A percentile compares a stretch with the other conserved stretches of the same genome.
Conservation (phyloP, 495 filamentous ascomycete species). For the Copromyces sp. region DNA sequence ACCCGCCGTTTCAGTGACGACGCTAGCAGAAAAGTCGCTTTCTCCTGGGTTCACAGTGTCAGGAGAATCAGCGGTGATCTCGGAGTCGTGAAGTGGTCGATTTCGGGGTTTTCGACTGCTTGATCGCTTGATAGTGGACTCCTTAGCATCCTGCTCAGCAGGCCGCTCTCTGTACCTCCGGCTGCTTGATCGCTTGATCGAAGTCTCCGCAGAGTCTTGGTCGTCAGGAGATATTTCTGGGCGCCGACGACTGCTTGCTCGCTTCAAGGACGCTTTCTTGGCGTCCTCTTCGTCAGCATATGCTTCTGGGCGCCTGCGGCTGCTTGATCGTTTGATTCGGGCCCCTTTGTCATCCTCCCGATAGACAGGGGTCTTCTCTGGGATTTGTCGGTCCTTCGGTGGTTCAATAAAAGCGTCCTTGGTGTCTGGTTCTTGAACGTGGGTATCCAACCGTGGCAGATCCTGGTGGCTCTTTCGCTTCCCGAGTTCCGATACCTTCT, state of each 20-base stretch:
- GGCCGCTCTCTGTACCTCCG: background rate
- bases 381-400: slow-evolving; percentile 13
- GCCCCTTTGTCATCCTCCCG: slow-evolving; percentile 6
- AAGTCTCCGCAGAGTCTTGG: background rate
- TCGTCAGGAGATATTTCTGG: background rate
- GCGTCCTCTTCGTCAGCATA: background rate
- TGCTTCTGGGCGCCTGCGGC: background rate
- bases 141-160: background rate
- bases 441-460: slow-evolving; percentile 25
- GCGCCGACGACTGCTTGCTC: background rate
- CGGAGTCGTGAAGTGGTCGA: background rate
- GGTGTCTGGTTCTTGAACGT: slow-evolving; percentile 6
- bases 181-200: background rate
- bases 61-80: background rate
- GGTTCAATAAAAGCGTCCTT: slow-evolving; percentile 5
- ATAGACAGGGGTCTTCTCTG: slow-evolving; percentile 14
- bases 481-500: slow-evolving; percentile 12
- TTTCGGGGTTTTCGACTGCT: background rate
- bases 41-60: slow-evolving; percentile 5
- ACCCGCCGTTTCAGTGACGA: slow-evolving; percentile 25
- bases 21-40: slow-evolving; percentile 21
- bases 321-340: slow-evolving; percentile 2
- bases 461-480: slow-evolving; percentile 30
- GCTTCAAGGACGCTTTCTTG: background rate
- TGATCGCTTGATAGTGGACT: background rate